Conservation (phyloP, 306 rosid species). For the Clitoria ternatea region DNA sequence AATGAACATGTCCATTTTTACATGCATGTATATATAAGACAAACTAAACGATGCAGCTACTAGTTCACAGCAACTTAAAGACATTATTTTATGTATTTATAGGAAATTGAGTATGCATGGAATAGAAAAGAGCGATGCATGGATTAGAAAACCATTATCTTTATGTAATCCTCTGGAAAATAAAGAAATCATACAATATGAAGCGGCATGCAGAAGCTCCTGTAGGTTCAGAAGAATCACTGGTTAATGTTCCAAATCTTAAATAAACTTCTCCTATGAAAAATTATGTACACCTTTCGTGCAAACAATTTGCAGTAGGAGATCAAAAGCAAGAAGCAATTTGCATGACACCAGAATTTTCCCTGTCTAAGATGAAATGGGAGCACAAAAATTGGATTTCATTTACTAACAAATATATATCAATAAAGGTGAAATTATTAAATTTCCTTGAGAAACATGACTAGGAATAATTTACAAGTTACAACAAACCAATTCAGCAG, state of each 20-base stretch:
- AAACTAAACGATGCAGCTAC: neutral
- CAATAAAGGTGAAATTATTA: neutral
- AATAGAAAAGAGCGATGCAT: neutral
- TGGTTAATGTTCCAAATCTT: neutral
- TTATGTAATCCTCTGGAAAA: neutral
- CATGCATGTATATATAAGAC: neutral
- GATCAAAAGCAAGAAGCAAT: neutral
- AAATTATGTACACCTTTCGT: conserved; percentile 10
- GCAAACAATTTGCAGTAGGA: neutral
- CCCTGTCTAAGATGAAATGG: neutral
- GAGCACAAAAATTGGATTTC: neutral
- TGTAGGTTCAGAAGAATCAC: neutral
- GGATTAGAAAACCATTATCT: neutral
- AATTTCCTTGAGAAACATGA: neutral
- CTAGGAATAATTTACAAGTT: neutral
- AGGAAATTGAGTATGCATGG: neutral
- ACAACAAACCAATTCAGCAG: neutral
- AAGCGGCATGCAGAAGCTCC: neutral
- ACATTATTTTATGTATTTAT: too few relatives aligned
- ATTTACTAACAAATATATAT: neutral
- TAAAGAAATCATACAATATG: neutral
- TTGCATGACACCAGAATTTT: neutral
- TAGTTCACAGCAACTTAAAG: neutral
- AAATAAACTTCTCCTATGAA: neutral
- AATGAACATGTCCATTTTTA: neutral